Evolutionary conservation across 1,284 basidiomycete genomes (phyloP), one percentile per base, ranked within the genome.

Genomic region (Fereydounia khargensis): DNA sequence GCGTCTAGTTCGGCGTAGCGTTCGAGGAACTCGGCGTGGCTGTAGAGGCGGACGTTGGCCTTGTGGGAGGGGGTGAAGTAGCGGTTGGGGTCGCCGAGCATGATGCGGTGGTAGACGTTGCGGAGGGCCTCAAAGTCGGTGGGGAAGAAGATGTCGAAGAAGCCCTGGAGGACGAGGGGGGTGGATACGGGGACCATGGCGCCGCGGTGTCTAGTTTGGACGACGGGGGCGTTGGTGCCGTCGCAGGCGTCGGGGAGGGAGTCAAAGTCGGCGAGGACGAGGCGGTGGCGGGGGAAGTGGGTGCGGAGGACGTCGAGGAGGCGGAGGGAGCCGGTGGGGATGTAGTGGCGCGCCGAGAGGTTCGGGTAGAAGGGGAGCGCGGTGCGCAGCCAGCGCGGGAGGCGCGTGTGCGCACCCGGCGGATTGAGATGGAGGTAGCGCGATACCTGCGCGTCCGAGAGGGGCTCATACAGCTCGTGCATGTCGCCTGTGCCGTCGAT

Each of bases 101-200:
- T 65, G 3, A 62, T 39, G 13, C 39, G 23, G 10, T 31, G 21
- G 38, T 77, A 76, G 4, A 70, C 36, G 10, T 56, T 42, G 2
- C 39, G 30, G 20, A 98, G 80, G 17, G 83, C 82, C 40, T 84
- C 83, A 65, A 98, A 99, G 73, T 92, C 80, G 6, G 94, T 98
- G 2, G 95, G 95, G 80, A 98, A 99, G 81, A 99, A 91, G 59
- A 98, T 98, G 78, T 99, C 95, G 77, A 99, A 99, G 79, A 85
- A 94, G 10, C 95, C 95, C 72, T 89, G 95, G 61, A 87, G 85
- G 47, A 98, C 95, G 62, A 94, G 83, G 53, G 96, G 84, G 14
- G 89, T 97, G 49, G 86, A 82, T 65, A 89, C 91, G 3, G 95
- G 87, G 34, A 77, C 53, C 77, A 90, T 94, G 37, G 82, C 82